Evolutionary conservation across 805 yeast species (phyloP).

Genomic region (Zygotorulaspora sp.): DNA sequence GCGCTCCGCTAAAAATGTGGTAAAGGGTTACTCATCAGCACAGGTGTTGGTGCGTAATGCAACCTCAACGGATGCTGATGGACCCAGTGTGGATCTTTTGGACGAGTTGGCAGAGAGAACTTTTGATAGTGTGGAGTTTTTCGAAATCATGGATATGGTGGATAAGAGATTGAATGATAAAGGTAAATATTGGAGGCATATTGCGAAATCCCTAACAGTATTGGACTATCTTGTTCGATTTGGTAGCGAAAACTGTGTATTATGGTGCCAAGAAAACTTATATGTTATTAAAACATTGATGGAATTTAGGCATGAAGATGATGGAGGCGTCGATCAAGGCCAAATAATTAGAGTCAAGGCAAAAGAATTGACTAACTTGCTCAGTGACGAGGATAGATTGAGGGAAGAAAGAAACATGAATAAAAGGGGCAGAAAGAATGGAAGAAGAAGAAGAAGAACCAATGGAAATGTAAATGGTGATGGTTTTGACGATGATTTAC

Average conservation of each 20-base stretch:
- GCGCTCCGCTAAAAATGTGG: slow-evolving; percentile 71
- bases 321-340: slow-evolving; percentile 77
- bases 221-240: slow-evolving; percentile 77
- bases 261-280: slow-evolving; percentile 86
- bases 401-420: slow-evolving; percentile 57
- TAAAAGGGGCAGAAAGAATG: slow-evolving; percentile 34
- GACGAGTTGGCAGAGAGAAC: slow-evolving; percentile 76
- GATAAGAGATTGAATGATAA: slow-evolving; percentile 89
- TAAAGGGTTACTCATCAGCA: slow-evolving; percentile 79
- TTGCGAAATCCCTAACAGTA: slow-evolving; percentile 81
- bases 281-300: slow-evolving; percentile 85
- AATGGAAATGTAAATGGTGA: slow-evolving; percentile 31
- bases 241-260: slow-evolving; percentile 83
- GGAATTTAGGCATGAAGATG: slow-evolving; percentile 81
- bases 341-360: slow-evolving; percentile 84
- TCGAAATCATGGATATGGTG: slow-evolving; percentile 89
- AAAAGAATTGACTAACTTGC: slow-evolving; percentile 70
- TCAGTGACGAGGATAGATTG: slow-evolving; percentile 77
- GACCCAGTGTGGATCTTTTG: slow-evolving; percentile 78
- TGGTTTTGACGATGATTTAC: slow-evolving; percentile 69
- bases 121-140: slow-evolving; percentile 63
- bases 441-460: slow-evolving; percentile 34
- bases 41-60: slow-evolving; percentile 88
- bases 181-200: slow-evolving; percentile 96
- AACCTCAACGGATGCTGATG: slow-evolving; percentile 80